A percentile compares a stretch with the other conserved stretches of the same genome.
Conservation (phyloP, 495 filamentous ascomycete species). For the Beverwykella pulmonaria region DNA sequence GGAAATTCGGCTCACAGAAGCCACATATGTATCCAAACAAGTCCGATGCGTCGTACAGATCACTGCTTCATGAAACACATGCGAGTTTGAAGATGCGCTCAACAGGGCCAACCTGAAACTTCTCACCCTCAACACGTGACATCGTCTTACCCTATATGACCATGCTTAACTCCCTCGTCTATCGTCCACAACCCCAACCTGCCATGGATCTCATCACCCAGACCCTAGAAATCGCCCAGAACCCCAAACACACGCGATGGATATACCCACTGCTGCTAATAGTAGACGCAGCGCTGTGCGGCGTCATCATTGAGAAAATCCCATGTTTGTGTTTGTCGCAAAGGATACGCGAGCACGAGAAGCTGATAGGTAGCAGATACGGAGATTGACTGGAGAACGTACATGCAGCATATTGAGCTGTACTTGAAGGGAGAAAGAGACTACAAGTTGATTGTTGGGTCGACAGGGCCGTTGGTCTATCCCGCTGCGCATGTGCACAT, state of each 20-base stretch:
- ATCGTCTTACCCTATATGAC: slow-evolving; percentile 15
- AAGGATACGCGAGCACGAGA: slow-evolving; percentile 2
- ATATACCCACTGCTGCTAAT: slow-evolving; percentile 68
- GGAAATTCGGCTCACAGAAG: not conserved
- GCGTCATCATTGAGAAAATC: slow-evolving; percentile 77
- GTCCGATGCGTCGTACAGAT: slow-evolving; percentile 12
- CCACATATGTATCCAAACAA: slow-evolving; percentile 12
- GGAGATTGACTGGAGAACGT: slow-evolving; percentile 96
- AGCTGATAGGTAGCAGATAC: slow-evolving; percentile 65
- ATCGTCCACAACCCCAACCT: slow-evolving; percentile 7
- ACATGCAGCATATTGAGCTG: slow-evolving; percentile 89
- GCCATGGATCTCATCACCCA: slow-evolving; percentile 41
- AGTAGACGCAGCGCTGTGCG: slow-evolving; percentile 73
- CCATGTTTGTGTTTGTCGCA: slow-evolving; percentile 65
- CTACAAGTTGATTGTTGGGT: slow-evolving; percentile 79
- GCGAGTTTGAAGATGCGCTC: slow-evolving; percentile 14
- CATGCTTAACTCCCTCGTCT: slow-evolving; percentile 12
- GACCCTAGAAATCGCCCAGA: slow-evolving; percentile 47
- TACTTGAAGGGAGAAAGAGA: slow-evolving; percentile 83
- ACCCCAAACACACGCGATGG: slow-evolving; percentile 64
- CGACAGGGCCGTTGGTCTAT: slow-evolving; percentile 89
- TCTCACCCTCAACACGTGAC: slow-evolving; percentile 21
- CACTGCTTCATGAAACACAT: slow-evolving; percentile 19
- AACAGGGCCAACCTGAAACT: slow-evolving; percentile 24
- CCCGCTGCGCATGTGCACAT: slow-evolving; percentile 91